These are phyloP conservation scores for Spergularia bocconei DNA, from an alignment of 148 eudicot genomes.

Conservation along the genomic window DNA sequence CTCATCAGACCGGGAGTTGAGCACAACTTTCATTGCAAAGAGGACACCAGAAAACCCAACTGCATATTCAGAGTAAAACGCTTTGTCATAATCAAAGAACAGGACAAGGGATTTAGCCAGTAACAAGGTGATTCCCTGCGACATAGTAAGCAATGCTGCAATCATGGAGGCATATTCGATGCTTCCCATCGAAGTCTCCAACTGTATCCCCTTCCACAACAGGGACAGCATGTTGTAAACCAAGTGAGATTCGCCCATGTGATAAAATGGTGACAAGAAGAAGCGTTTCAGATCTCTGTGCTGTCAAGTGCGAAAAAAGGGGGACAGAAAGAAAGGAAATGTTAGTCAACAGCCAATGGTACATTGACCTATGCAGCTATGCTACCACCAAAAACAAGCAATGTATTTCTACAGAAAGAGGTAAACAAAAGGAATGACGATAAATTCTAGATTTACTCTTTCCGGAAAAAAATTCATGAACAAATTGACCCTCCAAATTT, in stretches of 20 bases:
- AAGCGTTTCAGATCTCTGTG: constrained; percentile 71
- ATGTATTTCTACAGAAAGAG: too few relatives aligned
- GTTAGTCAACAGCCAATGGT: background rate
- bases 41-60: constrained; percentile 95
- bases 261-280: constrained; percentile 83
- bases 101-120: constrained; percentile 62
- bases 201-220: constrained; percentile 84
- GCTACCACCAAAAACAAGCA: too few relatives aligned
- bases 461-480: too few relatives aligned
- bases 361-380: background rate
- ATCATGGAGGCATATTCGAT: constrained; percentile 69
- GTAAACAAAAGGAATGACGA: too few relatives aligned
- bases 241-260: constrained; percentile 70
- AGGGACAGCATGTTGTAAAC: constrained; percentile 92
- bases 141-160: constrained; percentile 63
- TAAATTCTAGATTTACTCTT: too few relatives aligned
- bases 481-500: too few relatives aligned
- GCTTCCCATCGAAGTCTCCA: constrained; percentile 86
- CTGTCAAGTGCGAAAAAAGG: constrained; percentile 40
- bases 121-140: constrained; percentile 75
- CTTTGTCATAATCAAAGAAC: constrained; percentile 46
- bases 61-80: constrained; percentile 73
- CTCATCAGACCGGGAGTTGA: constrained; percentile 65
- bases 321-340: constrained; percentile 1
- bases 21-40: constrained; percentile 92